A percentile compares a stretch with the other conserved stretches of the same genome.
Evolutionary conservation across 2,329 filamentous ascomycete species (phyloP).

Genomic region (Colletotrichum phormii): DNA sequence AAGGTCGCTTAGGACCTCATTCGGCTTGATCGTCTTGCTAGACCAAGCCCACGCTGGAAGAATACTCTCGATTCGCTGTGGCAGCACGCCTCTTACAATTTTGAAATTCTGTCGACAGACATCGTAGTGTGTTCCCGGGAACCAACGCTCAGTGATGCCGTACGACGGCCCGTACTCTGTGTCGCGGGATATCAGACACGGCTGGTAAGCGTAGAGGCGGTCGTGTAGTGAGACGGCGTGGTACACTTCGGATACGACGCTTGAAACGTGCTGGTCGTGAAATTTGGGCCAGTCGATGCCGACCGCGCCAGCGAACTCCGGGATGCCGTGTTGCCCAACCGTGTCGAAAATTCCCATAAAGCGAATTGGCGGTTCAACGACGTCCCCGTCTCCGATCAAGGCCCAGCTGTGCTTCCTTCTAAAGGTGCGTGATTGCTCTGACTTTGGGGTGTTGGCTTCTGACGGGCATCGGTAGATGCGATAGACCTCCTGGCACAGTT

Average conservation of each 20-base stretch:
- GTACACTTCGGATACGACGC: slow-evolving; percentile 41
- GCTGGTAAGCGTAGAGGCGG: slow-evolving; percentile 38
- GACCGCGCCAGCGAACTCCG: slow-evolving; percentile 38
- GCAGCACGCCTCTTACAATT: slow-evolving; percentile 31
- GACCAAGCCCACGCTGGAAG: slow-evolving; percentile 43
- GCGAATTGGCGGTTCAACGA: slow-evolving; percentile 34
- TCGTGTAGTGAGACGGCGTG: slow-evolving; percentile 41
- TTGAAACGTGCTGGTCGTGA: slow-evolving; percentile 41
- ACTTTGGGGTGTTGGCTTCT: slow-evolving; percentile 36
- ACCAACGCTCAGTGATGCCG: slow-evolving; percentile 39
- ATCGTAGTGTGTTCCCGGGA: slow-evolving; percentile 42
- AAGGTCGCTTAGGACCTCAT: slow-evolving; percentile 39
- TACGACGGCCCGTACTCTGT: slow-evolving; percentile 31
- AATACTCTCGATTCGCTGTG: slow-evolving; percentile 40
- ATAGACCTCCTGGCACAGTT: slow-evolving; percentile 39
- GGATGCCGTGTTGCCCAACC: slow-evolving; percentile 39
- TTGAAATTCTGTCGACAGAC: slow-evolving; percentile 39
- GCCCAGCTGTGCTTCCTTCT: slow-evolving; percentile 35
- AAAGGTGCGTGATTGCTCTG: slow-evolving; percentile 35
- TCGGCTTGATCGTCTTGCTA: slow-evolving; percentile 39
- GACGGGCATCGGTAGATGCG: slow-evolving; percentile 40
- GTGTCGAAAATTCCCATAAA: slow-evolving; percentile 43
- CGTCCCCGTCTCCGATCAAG: slow-evolving; percentile 28
- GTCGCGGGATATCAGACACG: slow-evolving; percentile 35
- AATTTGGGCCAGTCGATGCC: slow-evolving; percentile 42